A percentile compares a stretch with the other conserved stretches of the same genome.
Evolutionary conservation across 768 basidiomycete species (phyloP).

Genomic region (Trametes maxima): DNA sequence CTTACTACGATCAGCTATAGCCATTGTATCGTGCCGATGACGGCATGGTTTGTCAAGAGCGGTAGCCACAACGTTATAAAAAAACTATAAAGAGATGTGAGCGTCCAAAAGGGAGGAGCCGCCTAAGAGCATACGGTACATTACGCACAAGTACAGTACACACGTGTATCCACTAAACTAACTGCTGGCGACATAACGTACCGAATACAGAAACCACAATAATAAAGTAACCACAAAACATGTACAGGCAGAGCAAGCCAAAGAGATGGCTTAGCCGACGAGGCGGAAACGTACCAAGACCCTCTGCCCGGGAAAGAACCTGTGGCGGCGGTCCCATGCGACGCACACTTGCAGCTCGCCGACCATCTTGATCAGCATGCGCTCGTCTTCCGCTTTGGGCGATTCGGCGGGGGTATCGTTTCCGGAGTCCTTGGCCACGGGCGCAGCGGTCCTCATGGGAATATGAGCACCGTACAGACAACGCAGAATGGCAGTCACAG

Average conservation of each 20-base stretch:
- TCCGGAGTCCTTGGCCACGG: not conserved
- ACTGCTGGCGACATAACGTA: too few species aligned
- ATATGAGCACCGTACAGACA: constrained; percentile 14
- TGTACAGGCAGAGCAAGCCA: not conserved
- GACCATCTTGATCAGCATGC: constrained; percentile 40
- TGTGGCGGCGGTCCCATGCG: constrained; percentile 56
- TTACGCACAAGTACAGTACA: too few species aligned
- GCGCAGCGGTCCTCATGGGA: not conserved
- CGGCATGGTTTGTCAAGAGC: too few species aligned
- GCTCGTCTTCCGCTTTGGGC: not conserved
- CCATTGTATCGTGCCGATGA: too few species aligned
- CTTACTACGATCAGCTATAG: too few species aligned
- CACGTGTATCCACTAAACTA: too few species aligned
- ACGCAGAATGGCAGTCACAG: constrained; percentile 17
- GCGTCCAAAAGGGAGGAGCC: too few species aligned
- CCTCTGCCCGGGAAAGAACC: constrained; percentile 54
- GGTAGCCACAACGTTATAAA: too few species aligned
- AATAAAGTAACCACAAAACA: not conserved
- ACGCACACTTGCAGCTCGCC: constrained; percentile 60
- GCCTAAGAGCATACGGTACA: too few species aligned
- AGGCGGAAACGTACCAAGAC: constrained; percentile 56
- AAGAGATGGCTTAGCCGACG: constrained; percentile 38
- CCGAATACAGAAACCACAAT: not conserved
- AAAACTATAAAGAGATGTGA: too few species aligned
- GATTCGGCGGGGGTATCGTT: not conserved